Percentiles rank a stretch among this genome's conserved stretches.
Evolutionary conservation across 2,329 filamentous ascomycete genomes (phyloP).

Genomic region (Hymenoscyphus scutula): DNA sequence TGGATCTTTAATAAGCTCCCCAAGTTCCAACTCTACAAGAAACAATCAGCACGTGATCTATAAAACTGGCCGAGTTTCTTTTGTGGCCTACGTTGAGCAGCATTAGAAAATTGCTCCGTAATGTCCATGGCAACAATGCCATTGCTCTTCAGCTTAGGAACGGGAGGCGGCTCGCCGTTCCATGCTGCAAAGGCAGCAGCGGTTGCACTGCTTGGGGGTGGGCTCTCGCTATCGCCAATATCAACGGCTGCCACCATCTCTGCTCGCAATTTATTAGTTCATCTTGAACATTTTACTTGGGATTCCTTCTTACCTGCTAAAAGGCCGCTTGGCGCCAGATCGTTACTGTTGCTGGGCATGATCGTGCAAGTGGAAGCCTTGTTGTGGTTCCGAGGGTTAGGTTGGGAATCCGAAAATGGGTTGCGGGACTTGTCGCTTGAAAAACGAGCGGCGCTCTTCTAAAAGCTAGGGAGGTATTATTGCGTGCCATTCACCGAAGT

Average conservation of each 20-base stretch:
- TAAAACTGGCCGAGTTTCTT: slow-evolving; percentile 8
- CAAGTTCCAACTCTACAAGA: slow-evolving; percentile 65
- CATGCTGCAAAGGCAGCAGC: slow-evolving; percentile 25
- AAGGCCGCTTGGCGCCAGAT: background rate
- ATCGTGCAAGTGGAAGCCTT: background rate
- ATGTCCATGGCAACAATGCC: slow-evolving; percentile 59
- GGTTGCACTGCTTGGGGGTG: slow-evolving; percentile 18
- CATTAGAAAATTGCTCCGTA: slow-evolving; percentile 53
- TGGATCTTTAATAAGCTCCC: slow-evolving; percentile 89
- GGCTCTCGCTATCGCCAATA: slow-evolving; percentile 28
- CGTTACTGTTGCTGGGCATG: background rate
- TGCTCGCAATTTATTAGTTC: slow-evolving; percentile 19
- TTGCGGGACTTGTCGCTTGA: background rate
- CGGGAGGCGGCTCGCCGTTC: slow-evolving; percentile 31
- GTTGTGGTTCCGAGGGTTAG: background rate
- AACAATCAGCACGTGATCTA: slow-evolving; percentile 29
- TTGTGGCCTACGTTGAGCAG: slow-evolving; percentile 48
- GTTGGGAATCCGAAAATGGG: background rate
- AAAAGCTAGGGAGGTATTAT: background rate
- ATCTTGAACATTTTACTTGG: slow-evolving; percentile 15
- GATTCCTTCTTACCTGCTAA: background rate
- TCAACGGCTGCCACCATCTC: slow-evolving; percentile 31
- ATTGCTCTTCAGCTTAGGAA: slow-evolving; percentile 37
- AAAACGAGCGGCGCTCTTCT: background rate
- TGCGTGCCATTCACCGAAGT: background rate